Conservation (phyloP, 306 rosid species). For the Corylus avellana region DNA sequence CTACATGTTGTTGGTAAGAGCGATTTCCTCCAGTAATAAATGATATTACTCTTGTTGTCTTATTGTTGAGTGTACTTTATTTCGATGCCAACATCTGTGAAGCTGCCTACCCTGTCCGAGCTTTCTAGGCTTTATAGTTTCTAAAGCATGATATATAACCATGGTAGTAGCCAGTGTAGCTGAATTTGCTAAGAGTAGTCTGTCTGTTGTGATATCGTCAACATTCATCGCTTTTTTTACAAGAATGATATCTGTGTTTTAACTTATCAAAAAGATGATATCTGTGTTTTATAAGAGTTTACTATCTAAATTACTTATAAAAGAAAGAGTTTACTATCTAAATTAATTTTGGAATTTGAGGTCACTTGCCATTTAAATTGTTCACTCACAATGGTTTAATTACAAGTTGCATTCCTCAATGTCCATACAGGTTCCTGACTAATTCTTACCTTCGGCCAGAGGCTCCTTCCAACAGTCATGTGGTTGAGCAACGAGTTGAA, state of each 20-base stretch:
- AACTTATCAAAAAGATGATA: not conserved
- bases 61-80: not conserved
- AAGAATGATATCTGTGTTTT: not conserved
- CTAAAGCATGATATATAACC: not conserved
- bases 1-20: slow-evolving; percentile 91
- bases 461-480: slow-evolving; percentile 88
- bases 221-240: not conserved
- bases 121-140: not conserved
- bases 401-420: slow-evolving; percentile 19
- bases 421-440: slow-evolving; percentile 74
- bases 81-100: slow-evolving; percentile 8
- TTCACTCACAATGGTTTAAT: not conserved
- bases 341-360: not conserved
- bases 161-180: not conserved
- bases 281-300: not conserved
- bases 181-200: not conserved
- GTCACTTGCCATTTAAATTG: not conserved
- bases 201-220: not conserved
- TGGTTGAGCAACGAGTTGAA: slow-evolving; percentile 99
- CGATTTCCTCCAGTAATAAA: slow-evolving; percentile 22
- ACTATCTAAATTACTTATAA: not conserved
- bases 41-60: slow-evolving; percentile 7
- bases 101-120: not conserved
- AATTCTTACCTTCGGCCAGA: slow-evolving; percentile 97
- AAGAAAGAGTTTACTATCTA: not conserved